phyloP scores from a whole-genome alignment of 208 protist species.

The Wallacemonas collosoma region DNA sequence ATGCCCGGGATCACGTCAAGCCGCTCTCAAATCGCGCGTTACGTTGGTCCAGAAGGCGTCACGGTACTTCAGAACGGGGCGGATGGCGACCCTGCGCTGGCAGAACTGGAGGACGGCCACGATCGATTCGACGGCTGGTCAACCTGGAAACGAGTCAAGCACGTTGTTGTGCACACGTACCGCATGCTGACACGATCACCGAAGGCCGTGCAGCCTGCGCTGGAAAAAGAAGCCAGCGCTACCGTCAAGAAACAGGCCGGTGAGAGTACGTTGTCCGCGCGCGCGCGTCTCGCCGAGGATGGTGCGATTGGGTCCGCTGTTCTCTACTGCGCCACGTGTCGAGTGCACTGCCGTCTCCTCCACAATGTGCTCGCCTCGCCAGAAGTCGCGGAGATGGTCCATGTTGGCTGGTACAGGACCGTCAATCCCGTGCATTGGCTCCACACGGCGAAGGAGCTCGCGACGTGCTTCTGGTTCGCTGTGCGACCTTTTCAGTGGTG shows the following conservation, averaged over 20 bases:
- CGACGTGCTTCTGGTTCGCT: slow-evolving; percentile 51
- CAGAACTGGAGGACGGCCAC: neutral
- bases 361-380: slow-evolving; percentile 80
- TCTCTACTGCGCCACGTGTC: slow-evolving; percentile 59
- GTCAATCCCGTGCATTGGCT: slow-evolving; percentile 72
- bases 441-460: slow-evolving; percentile 57
- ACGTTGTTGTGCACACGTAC: slow-evolving; percentile 2
- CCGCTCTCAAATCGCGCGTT: slow-evolving; percentile 66
- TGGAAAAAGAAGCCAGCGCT: neutral
- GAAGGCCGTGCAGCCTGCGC: neutral
- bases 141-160: neutral
- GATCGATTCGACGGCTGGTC: slow-evolving; percentile 13
- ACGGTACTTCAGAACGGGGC: slow-evolving; percentile 67
- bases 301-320: slow-evolving; percentile 30
- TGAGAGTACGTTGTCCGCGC: neutral
- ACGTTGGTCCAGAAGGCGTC: slow-evolving; percentile 60
- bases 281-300: neutral
- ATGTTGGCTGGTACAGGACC: slow-evolving; percentile 42
- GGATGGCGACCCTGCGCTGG: slow-evolving; percentile 26
- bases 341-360: slow-evolving; percentile 63
- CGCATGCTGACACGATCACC: neutral
- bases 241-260: neutral
- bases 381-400: slow-evolving; percentile 77
- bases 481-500: slow-evolving; percentile 42
- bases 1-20: slow-evolving; percentile 74